Evolutionary conservation across 805 yeast species (phyloP), one percentile per base, ranked within the genome.

Genomic region (Metschnikowia colocasiae): DNA sequence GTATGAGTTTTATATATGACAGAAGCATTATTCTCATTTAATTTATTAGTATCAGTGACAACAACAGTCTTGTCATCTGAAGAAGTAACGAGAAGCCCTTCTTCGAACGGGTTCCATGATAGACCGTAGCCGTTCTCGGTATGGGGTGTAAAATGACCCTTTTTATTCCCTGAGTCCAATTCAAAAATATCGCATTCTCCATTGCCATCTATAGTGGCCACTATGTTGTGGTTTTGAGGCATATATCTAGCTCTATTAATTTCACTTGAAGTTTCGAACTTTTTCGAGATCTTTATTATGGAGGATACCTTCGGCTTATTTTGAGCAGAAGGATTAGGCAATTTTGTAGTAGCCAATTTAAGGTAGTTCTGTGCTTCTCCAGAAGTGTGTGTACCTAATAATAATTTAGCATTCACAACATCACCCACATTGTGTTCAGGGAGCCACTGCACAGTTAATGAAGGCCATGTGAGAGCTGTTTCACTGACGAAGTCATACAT

Each of bases 401-500:
- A 57, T 47, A 87, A 56, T 45, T 78, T 75, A 52, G 85, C 76
- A 22, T 74, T 73, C 10, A 73, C 66, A 5, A 66, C 60, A 16
- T 43, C 46, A 18, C 49, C 58, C 6, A 40, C 51, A 10, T 49
- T 40, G 51, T 59, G 53, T 25, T 68, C 69, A 0, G 90, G 91
- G 6, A 84, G 62, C 91, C 94, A 87, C 63, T 87, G 87, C 4
- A 85, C 75, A 1, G 92, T 83, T 42, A 87, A 69, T 2, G 91
- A 82, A 1, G 95, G 95, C 95, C 95, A 87, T 10, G 83, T 79
- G 38, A 87, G 67, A 2, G 85, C 87, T 0, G 92, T 84, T 59
- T 87, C 94, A 41, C 85, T 80, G 27, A 87, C 88, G 60, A 83
- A 86, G 57, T 86, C 90, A 55, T 87, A 87, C 94, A 87, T 85